These are phyloP conservation scores for Hanseniaspora thailandica DNA, from an alignment of 805 yeast genomes.

Conservation along the genomic window DNA sequence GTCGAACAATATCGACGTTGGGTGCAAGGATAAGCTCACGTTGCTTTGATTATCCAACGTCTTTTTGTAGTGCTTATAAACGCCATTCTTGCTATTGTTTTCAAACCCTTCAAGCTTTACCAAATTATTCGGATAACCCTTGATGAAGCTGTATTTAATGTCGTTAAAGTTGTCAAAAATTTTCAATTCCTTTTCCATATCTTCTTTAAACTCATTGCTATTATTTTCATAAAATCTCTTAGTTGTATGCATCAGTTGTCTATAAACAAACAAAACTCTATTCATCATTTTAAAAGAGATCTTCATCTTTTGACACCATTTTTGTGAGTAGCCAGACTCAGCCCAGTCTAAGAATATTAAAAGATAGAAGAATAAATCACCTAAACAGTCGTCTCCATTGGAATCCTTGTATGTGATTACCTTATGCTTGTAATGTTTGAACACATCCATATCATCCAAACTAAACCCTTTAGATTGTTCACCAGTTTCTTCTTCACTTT, in stretches of 20 bases:
- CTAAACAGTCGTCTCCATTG: conserved; percentile 39
- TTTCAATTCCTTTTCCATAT: conserved; percentile 21
- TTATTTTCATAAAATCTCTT: conserved; percentile 33
- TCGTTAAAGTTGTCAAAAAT: conserved; percentile 14
- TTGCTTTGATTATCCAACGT: not conserved
- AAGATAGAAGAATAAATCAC: conserved; percentile 71
- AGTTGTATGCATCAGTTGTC: conserved; percentile 46
- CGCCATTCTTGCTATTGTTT: conserved; percentile 17
- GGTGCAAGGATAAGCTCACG: not conserved
- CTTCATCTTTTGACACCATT: conserved; percentile 81
- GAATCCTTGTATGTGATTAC: conserved; percentile 18
- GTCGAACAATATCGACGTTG: conserved; percentile 29
- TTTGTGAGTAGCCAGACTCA: conserved; percentile 49
- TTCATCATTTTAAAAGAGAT: conserved; percentile 62
- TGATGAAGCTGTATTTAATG: conserved; percentile 23
- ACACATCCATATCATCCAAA: conserved; percentile 14
- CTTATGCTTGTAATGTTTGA: conserved; percentile 22
- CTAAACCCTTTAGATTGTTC: not conserved
- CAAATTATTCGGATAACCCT: conserved; percentile 28
- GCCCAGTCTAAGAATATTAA: conserved; percentile 71
- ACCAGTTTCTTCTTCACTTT: conserved; percentile 21
- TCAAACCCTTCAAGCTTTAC: conserved; percentile 21
- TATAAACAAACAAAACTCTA: conserved; percentile 57
- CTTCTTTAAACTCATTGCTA: conserved; percentile 20
- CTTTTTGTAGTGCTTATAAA: conserved; percentile 23